A percentile compares a stretch with the other conserved stretches of the same genome.
phyloP scores from a whole-genome alignment of 2,329 filamentous ascomycete genomes.

The Lachnellula arida region DNA sequence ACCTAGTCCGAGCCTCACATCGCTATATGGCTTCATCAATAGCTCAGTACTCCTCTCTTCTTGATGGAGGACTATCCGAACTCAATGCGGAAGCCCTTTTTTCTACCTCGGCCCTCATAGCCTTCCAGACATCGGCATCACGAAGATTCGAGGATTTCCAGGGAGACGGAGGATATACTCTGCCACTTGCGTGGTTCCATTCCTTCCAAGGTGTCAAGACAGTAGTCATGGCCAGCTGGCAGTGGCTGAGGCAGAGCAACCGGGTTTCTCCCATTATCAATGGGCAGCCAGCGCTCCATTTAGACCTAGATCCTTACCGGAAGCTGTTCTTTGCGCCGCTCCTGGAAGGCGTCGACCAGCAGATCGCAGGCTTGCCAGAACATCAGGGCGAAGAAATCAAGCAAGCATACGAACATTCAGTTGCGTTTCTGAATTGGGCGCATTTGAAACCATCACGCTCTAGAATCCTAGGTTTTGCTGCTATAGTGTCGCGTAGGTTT shows the following conservation, averaged over 20 bases:
- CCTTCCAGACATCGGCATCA: conserved; percentile 62
- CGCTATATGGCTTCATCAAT: conserved; percentile 61
- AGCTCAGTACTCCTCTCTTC: conserved; percentile 52
- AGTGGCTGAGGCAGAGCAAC: conserved; percentile 54
- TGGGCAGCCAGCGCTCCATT: conserved; percentile 56
- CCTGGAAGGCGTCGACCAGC: conserved; percentile 53
- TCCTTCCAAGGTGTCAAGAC: conserved; percentile 64
- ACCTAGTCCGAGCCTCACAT: conserved; percentile 57
- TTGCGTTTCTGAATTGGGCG: conserved; percentile 63
- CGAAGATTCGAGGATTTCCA: conserved; percentile 59
- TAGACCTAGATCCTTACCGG: conserved; percentile 50
- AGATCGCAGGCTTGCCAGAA: conserved; percentile 38
- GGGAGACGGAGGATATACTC: conserved; percentile 44
- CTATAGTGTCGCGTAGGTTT: conserved; percentile 57
- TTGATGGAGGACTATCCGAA: conserved; percentile 53
- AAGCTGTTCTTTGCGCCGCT: conserved; percentile 58
- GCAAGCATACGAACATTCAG: conserved; percentile 58
- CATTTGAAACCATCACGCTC: conserved; percentile 55
- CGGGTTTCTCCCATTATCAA: conserved; percentile 59
- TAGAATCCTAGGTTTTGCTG: conserved; percentile 58
- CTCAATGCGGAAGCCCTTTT: conserved; percentile 60
- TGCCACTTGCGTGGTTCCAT: conserved; percentile 63
- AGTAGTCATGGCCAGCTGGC: conserved; percentile 60
- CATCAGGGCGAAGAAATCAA: conserved; percentile 33
- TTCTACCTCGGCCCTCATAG: conserved; percentile 57